Percentiles rank a stretch among this genome's conserved stretches.
Conservation (phyloP, 1,139 yeast species). For the Diutina rugosa region DNA sequence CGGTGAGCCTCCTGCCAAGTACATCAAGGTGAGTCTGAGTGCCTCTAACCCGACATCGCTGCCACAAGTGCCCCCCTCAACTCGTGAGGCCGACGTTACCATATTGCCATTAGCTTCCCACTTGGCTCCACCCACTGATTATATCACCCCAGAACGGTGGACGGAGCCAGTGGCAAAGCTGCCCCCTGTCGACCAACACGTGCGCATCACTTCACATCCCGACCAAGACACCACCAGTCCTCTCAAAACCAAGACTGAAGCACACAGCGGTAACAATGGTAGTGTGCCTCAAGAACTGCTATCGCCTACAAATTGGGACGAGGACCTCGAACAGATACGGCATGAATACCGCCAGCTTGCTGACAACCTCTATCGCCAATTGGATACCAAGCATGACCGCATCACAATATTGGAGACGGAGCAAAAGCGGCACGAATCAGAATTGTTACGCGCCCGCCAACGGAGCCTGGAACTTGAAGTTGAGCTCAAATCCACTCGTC, state of each 20-base stretch:
- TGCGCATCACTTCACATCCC: background rate
- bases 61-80: background rate
- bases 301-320: background rate
- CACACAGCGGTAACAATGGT: background rate
- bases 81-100: background rate
- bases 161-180: background rate
- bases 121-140: background rate
- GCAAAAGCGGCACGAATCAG: background rate
- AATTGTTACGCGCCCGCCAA: background rate
- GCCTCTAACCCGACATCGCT: background rate
- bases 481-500: background rate
- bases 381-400: background rate
- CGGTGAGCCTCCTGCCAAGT: background rate
- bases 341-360: background rate
- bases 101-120: background rate
- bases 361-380: background rate
- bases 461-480: background rate
- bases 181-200: background rate
- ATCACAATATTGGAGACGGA: background rate
- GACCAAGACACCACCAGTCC: constrained; percentile 1
- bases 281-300: background rate
- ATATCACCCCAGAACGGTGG: background rate
- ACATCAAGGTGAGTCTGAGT: background rate
- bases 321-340: background rate
- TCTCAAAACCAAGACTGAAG: background rate